Percentiles rank a stretch among this genome's conserved stretches.
These are phyloP conservation scores for Penicillium soppii DNA, from an alignment of 495 filamentous ascomycete genomes.

Conservation along the genomic window DNA sequence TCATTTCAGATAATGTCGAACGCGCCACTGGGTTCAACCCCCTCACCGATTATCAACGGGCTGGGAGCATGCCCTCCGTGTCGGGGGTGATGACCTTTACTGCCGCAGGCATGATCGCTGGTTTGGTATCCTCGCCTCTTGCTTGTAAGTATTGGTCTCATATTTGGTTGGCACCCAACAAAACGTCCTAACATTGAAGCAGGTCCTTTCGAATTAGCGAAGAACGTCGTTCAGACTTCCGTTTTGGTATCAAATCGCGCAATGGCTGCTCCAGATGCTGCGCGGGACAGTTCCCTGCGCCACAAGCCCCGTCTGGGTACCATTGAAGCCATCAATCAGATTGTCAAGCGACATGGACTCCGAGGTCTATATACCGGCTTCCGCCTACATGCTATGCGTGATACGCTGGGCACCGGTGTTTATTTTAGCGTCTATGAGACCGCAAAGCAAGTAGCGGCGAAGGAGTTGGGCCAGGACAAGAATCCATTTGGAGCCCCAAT, in stretches of 20 bases:
- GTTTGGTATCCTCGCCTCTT: conserved; percentile 76
- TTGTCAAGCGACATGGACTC: conserved; percentile 75
- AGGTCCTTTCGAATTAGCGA: conserved; percentile 94
- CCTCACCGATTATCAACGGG: conserved; percentile 66
- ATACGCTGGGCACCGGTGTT: conserved; percentile 83
- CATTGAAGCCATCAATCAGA: conserved; percentile 72
- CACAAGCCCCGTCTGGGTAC: conserved; percentile 76
- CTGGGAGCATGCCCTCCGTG: conserved; percentile 66
- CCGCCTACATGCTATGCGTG: conserved; percentile 75
- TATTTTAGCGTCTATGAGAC: conserved; percentile 94
- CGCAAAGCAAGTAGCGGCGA: conserved; percentile 79
- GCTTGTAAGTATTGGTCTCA: conserved; percentile 62
- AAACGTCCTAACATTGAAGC: neutral
- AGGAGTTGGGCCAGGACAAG: conserved; percentile 37
- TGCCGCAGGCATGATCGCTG: conserved; percentile 74
- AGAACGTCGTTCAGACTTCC: conserved; percentile 86
- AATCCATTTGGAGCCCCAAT: conserved; percentile 42
- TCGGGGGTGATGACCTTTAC: conserved; percentile 73
- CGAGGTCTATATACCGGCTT: conserved; percentile 85
- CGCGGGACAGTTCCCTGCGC: conserved; percentile 62
- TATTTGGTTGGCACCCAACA: neutral
- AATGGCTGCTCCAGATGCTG: conserved; percentile 53
- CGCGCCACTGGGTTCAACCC: conserved; percentile 66
- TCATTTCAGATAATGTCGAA: conserved; percentile 54
- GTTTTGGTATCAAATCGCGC: conserved; percentile 74